These are phyloP conservation scores for Baeospora myosura DNA, from an alignment of 1,284 basidiomycete species.

Conservation along the genomic window DNA sequence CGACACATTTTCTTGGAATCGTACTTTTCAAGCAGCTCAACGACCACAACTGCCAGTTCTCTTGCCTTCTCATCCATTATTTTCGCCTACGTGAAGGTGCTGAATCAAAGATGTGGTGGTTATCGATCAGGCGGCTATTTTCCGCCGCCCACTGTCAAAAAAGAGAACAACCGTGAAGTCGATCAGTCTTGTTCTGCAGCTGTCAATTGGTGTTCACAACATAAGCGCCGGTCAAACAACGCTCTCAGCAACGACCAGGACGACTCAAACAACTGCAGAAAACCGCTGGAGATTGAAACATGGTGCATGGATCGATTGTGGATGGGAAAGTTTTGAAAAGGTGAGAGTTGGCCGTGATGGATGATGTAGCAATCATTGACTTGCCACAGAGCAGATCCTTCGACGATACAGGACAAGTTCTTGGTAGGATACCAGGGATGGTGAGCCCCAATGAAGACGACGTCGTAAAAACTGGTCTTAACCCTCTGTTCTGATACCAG, in stretches of 20 bases:
- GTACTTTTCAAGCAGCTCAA: background rate
- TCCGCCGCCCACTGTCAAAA: no score
- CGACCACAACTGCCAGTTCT: background rate
- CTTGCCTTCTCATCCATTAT: background rate
- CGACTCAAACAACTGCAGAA: no score
- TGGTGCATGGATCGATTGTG: conserved; percentile 3
- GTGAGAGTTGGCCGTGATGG: conserved; percentile 16
- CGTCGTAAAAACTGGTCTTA: background rate
- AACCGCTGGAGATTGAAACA: no score
- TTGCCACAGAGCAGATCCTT: conserved; percentile 34
- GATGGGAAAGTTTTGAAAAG: conserved; percentile 29
- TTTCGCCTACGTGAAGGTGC: background rate
- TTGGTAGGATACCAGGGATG: conserved; percentile 80
- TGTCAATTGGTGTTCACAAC: no score
- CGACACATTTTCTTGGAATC: background rate
- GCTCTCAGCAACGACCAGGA: no score
- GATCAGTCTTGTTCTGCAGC: no score
- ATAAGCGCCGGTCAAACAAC: no score
- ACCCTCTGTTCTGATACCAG: conserved; percentile 26
- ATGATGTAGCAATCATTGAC: background rate
- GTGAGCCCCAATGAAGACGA: conserved; percentile 31
- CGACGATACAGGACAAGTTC: conserved; percentile 65
- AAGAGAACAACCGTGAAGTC: no score
- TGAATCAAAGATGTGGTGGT: no score
- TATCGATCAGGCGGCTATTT: no score